A percentile compares a stretch with the other conserved stretches of the same genome.
Conservation (phyloP, 116 monocot species). For the Papilionanthe hybrid region DNA sequence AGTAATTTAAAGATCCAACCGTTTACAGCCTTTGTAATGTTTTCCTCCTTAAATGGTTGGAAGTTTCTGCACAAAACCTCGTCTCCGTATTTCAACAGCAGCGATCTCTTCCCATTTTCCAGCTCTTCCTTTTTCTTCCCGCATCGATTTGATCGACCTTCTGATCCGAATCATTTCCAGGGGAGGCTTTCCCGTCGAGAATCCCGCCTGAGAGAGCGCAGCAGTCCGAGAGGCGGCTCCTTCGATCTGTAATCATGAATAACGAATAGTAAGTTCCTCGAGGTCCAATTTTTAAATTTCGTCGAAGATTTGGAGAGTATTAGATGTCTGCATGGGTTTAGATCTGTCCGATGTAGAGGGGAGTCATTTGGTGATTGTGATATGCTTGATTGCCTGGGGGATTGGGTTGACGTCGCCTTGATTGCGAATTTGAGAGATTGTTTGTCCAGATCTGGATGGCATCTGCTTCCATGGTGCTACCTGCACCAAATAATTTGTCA, state of each 20-base stretch:
- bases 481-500: neutral
- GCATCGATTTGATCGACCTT: slow-evolving; percentile 3
- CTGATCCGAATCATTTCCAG: neutral
- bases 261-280: slow-evolving; percentile 32
- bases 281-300: neutral
- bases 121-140: neutral
- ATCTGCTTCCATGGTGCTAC: too few species aligned
- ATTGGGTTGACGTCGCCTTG: neutral
- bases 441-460: neutral
- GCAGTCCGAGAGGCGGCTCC: neutral
- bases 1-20: slow-evolving; percentile 1
- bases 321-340: neutral
- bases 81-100: neutral
- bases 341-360: slow-evolving; percentile 10
- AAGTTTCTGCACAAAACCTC: neutral
- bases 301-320: neutral
- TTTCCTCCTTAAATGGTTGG: neutral
- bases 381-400: neutral
- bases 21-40: neutral
- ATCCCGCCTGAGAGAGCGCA: slow-evolving; percentile 8
- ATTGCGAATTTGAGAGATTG: neutral
- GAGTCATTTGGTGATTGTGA: neutral
- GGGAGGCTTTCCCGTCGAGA: neutral
- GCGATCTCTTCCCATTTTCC: neutral
- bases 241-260: slow-evolving; percentile 23